phyloP scores from a whole-genome alignment of 2,329 filamentous ascomycete genomes.

The Pezizomycotina sp. region DNA sequence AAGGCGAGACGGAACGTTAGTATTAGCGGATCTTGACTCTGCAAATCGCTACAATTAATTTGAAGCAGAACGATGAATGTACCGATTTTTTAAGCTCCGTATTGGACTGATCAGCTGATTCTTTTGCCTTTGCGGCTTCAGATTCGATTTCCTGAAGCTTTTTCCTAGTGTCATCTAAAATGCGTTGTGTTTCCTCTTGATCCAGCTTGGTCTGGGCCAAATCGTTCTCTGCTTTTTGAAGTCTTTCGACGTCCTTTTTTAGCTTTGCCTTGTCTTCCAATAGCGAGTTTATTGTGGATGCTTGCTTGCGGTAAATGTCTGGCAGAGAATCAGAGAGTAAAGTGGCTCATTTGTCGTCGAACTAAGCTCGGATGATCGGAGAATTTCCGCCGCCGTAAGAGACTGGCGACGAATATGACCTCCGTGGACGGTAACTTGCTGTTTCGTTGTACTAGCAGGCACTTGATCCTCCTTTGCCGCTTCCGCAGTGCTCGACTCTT shows the following conservation, averaged over 20 bases:
- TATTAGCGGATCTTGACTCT: slow-evolving; percentile 1
- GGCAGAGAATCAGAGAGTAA: slow-evolving; percentile 10
- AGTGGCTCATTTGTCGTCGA: slow-evolving; percentile 2
- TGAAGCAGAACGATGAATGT: background rate
- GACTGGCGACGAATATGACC: slow-evolving; percentile 1
- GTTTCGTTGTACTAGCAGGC: no score
- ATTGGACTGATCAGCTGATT: slow-evolving; percentile 8
- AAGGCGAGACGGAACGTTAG: no score
- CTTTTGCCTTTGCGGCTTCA: no score
- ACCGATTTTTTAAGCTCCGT: slow-evolving; percentile 11
- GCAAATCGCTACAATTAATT: background rate
- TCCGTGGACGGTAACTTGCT: background rate
- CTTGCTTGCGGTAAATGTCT: slow-evolving; percentile 18
- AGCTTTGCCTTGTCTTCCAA: slow-evolving; percentile 9
- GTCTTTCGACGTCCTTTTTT: slow-evolving; percentile 6
- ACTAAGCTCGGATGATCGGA: background rate
- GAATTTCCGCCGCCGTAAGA: background rate
- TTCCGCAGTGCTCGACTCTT: no score
- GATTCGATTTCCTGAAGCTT: no score
- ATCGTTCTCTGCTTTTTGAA: slow-evolving; percentile 2
- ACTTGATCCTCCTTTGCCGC: no score
- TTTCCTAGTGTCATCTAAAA: no score
- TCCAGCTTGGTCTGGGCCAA: no score
- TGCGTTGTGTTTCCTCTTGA: no score
- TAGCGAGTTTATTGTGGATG: slow-evolving; percentile 10